Base-by-base conservation (phyloP, 1,284 basidiomycete genomes). In the Pseudozyma tsukubaensis region DNA sequence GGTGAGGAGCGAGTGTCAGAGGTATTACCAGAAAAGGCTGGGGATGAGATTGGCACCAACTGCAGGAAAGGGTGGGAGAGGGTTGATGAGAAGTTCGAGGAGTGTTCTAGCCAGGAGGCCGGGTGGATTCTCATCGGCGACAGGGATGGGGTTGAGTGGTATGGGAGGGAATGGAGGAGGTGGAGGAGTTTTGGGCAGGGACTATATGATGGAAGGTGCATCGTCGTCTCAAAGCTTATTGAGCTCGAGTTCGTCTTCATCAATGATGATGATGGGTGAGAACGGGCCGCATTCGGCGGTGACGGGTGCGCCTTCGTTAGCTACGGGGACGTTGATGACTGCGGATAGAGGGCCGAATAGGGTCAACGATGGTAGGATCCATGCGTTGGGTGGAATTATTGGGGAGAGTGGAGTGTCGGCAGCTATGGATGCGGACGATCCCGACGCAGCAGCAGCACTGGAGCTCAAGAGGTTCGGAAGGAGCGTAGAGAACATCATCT, bases 21-120 rank as follows among this genome's bases (percentile, higher is more conserved):
- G 82, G 37, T 83, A 83, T 64, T 83, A 80, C 44, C 74, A 80
- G 34, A 77, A 78, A 34, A 56, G 77, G n/a, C 53, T 83, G 11
- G 69, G 70, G n/a, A 53, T 55, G 12, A 44, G 75, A 13, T 65
- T 76, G 7, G 59, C 71, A 5, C 71, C 68, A 10, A 29, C 24
- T 3, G 24, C 24, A 29, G 24, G 24, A 29, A 29, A 29, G 6
- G 24, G 24, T 3, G 70, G 75, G 0, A 19, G 77, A 12, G 65
- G 65, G 14, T 55, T 75, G 44, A 70, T 75, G 61, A 50, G 69
- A 8, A 73, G 65, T 49, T 62, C 60, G 12, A 39, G 54, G 32
- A 72, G 69, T 19, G 68, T 69, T 12, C 55, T 55, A 1, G 47
- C 58, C 21, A 42, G 72, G 5, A 42, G 47, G 21, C 71, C 72